Evolutionary conservation across 73 alveolate species (phyloP).

Genomic region (Paramecium bursaria): DNA sequence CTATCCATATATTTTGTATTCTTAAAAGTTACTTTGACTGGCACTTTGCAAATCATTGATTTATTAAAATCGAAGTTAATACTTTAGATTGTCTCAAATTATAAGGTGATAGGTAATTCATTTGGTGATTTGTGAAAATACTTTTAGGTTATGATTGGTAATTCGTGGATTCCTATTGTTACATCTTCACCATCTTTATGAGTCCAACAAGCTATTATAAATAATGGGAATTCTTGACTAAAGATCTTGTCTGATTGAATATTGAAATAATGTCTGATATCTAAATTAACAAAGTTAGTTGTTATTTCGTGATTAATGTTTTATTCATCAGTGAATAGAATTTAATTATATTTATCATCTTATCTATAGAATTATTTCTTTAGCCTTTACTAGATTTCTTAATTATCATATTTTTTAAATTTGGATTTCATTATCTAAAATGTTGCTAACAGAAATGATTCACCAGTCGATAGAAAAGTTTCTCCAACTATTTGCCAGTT

Average conservation of each 20-base stretch:
- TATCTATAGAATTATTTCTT: slow-evolving; percentile 21
- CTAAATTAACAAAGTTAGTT: slow-evolving; percentile 29
- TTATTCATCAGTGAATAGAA: neutral
- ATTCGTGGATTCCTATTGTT: slow-evolving; percentile 32
- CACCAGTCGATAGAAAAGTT: slow-evolving; percentile 38
- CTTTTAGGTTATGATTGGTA: slow-evolving; percentile 5
- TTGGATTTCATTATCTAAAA: slow-evolving; percentile 2
- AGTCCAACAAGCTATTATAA: slow-evolving; percentile 54
- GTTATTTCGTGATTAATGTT: slow-evolving; percentile 13
- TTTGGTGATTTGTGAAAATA: slow-evolving; percentile 13
- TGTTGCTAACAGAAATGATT: slow-evolving; percentile 24
- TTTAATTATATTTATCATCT: slow-evolving; percentile 41
- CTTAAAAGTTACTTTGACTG: slow-evolving; percentile 15
- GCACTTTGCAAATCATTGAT: neutral
- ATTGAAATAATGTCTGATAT: slow-evolving; percentile 45
- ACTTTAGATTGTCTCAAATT: neutral
- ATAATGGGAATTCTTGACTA: slow-evolving; percentile 43
- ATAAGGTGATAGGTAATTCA: slow-evolving; percentile 32
- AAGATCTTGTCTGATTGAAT: neutral
- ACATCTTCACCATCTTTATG: slow-evolving; percentile 1
- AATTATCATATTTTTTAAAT: neutral
- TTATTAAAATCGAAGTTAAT: neutral
- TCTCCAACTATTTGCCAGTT: slow-evolving; percentile 21
- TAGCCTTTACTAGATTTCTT: slow-evolving; percentile 3
- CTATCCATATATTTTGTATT: slow-evolving; percentile 9